Percentiles rank a stretch among this genome's conserved stretches.
These are phyloP conservation scores for Calonectria pteridis DNA, from an alignment of 2,329 filamentous ascomycete genomes.

Conservation along the genomic window DNA sequence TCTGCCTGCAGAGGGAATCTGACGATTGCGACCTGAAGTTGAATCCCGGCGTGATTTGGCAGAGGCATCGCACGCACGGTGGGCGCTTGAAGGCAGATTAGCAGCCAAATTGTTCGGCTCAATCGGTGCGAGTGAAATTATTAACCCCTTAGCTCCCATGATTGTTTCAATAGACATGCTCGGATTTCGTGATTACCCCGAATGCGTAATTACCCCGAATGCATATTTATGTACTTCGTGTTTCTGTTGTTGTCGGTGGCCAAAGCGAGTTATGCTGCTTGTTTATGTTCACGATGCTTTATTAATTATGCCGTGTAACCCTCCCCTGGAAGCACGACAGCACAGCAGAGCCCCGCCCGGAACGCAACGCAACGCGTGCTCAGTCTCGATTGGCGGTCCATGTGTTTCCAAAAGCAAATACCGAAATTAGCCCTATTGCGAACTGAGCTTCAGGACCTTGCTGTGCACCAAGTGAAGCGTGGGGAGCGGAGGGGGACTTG, in stretches of 20 bases:
- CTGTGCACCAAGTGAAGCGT: no score
- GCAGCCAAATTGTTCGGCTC: background rate
- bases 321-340: no score
- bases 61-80: background rate
- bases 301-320: background rate
- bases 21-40: background rate
- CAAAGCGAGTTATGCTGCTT: background rate
- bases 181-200: background rate
- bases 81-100: background rate
- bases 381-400: background rate
- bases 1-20: background rate
- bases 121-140: background rate
- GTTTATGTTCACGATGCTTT: background rate
- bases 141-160: background rate
- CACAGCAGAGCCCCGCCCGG: background rate
- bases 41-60: background rate
- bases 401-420: background rate
- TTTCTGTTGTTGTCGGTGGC: background rate
- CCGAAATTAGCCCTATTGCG: background rate
- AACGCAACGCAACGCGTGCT: background rate
- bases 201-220: background rate
- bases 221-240: no score
- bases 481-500: no score
- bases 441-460: background rate
- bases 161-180: background rate